These are phyloP conservation scores for Tilletia indica DNA, from an alignment of 1,284 basidiomycete genomes.

Conservation along the genomic window DNA sequence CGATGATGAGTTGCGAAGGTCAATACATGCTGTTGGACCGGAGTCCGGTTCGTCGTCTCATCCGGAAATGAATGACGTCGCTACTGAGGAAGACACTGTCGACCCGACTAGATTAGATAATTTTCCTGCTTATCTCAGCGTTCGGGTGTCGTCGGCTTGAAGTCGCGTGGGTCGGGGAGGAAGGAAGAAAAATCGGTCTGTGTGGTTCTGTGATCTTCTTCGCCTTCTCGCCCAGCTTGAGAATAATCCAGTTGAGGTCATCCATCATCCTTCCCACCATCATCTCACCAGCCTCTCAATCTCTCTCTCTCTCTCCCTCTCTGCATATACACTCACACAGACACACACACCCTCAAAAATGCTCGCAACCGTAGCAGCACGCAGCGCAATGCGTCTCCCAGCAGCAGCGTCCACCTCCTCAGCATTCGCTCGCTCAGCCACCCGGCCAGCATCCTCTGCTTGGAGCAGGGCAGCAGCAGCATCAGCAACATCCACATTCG, in stretches of 20 bases:
- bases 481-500: constrained; percentile 5
- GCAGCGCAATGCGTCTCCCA: constrained; percentile 10
- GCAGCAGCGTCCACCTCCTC: neutral
- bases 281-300: constrained; percentile 10
- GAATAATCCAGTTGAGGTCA: neutral
- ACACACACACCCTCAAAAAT: neutral
- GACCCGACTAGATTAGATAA: no score
- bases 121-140: no score
- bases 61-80: no score
- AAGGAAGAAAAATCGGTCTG: constrained; percentile 1
- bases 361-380: constrained; percentile 11
- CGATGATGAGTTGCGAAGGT: no score
- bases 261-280: constrained; percentile 1
- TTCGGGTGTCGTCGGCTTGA: no score
- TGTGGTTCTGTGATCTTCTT: neutral
- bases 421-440: neutral
- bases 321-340: neutral
- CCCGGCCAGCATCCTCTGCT: neutral
- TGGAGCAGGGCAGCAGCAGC: neutral
- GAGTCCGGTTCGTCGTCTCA: no score
- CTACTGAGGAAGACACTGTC: no score
- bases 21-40: no score
- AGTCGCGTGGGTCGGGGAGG: no score
- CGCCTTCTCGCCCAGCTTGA: neutral
- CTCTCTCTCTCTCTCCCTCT: neutral